Evolutionary conservation across 352 stramenopile genomes (phyloP).

Genomic region (Phytopythium boreale): DNA sequence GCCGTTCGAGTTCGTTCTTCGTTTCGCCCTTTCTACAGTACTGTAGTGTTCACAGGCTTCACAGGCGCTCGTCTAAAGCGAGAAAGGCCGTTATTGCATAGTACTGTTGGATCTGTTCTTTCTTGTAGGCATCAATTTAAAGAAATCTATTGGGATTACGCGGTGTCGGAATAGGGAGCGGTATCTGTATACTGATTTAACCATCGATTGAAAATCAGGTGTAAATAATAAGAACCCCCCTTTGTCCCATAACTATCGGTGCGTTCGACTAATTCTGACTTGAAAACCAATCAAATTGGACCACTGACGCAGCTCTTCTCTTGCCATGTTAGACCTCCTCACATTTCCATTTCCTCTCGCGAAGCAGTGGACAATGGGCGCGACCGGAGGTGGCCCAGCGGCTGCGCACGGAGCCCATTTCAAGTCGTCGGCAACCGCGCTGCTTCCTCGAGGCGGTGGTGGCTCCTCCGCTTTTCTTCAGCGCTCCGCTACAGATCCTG

Average conservation of each 20-base stretch:
- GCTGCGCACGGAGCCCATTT: background rate
- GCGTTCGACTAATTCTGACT: background rate
- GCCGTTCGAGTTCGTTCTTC: too few species aligned
- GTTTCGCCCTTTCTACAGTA: too few species aligned
- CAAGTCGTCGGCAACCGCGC: background rate
- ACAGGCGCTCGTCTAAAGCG: too few species aligned
- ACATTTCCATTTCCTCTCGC: background rate
- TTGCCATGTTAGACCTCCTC: background rate
- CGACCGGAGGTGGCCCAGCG: background rate
- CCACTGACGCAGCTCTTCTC: background rate
- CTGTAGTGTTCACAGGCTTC: too few species aligned
- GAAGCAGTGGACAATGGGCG: background rate
- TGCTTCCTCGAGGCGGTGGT: background rate
- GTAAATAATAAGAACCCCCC: background rate
- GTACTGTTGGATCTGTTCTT: too few species aligned
- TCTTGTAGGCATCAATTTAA: too few species aligned
- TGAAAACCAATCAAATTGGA: background rate
- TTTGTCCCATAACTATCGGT: background rate
- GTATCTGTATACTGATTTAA: background rate
- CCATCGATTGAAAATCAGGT: background rate
- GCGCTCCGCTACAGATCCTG: background rate
- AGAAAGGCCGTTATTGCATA: too few species aligned
- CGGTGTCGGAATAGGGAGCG: too few species aligned
- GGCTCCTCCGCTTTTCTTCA: background rate
- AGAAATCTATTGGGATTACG: too few species aligned